Conservation (phyloP, 164 flowering plant genomes). For the Umbilicus rupestris region DNA sequence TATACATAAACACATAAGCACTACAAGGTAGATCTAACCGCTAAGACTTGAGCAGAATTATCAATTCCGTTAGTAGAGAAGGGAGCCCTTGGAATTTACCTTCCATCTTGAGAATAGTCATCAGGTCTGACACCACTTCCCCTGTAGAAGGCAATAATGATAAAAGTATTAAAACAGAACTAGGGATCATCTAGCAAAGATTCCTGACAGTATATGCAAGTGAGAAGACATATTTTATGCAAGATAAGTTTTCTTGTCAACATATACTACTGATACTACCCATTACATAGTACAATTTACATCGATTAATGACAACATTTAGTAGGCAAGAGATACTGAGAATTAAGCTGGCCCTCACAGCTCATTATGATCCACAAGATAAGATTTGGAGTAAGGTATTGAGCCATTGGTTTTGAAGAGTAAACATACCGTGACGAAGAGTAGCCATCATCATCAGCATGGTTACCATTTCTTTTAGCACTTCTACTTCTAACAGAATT, state of each 20-base stretch:
- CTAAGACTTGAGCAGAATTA: background rate
- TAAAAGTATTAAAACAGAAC: background rate
- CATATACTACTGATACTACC: background rate
- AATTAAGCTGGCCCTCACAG: background rate
- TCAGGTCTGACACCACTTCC: slow-evolving; percentile 62
- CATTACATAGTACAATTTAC: too few relatives aligned
- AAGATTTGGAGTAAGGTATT: background rate
- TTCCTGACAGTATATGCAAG: background rate
- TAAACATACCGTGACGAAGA: slow-evolving; percentile 65
- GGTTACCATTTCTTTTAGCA: slow-evolving; percentile 56
- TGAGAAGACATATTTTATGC: background rate
- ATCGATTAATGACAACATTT: background rate
- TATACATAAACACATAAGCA: background rate
- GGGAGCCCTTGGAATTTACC: slow-evolving; percentile 29
- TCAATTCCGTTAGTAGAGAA: background rate
- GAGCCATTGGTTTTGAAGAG: background rate
- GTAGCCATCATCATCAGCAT: slow-evolving; percentile 69
- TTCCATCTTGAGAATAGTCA: slow-evolving; percentile 70
- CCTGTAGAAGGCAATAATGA: slow-evolving; percentile 26
- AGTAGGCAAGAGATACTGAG: slow-evolving; percentile 33
- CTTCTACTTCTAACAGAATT: slow-evolving; percentile 64
- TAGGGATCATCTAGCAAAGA: background rate
- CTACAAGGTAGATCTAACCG: background rate
- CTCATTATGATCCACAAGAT: background rate
- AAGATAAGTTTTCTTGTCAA: background rate